Evolutionary conservation across 306 rosid species (phyloP).

Genomic region (Sindora glabra): DNA sequence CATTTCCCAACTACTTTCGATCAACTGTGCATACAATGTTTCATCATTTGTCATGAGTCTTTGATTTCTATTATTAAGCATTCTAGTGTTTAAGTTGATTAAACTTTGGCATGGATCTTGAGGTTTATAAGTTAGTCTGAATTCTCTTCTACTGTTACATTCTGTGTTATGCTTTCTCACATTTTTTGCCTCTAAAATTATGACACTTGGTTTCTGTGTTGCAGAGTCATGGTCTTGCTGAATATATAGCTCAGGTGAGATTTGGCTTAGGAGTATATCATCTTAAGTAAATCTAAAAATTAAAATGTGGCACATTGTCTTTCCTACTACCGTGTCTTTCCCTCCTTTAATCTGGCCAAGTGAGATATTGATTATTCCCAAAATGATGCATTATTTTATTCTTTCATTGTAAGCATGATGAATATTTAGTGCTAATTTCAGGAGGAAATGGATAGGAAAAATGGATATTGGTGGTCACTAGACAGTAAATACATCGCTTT

Average conservation of each 20-base stretch:
- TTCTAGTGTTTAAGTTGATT: slow-evolving; percentile 1
- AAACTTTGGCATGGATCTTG: too few relatives aligned
- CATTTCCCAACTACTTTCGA: background rate
- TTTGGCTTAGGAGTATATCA: slow-evolving; percentile 1
- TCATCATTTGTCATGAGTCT: background rate
- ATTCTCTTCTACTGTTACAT: too few relatives aligned
- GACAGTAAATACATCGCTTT: slow-evolving; percentile 84
- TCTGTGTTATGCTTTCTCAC: too few relatives aligned
- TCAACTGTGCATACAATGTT: too few relatives aligned
- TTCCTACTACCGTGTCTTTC: slow-evolving; percentile 5
- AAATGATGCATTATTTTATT: background rate
- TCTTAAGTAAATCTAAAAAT: background rate
- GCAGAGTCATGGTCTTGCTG: slow-evolving; percentile 93
- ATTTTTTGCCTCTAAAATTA: background rate
- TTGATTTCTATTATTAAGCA: slow-evolving; percentile 4
- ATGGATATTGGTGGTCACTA: slow-evolving; percentile 96
- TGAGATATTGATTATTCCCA: background rate
- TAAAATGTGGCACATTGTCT: slow-evolving; percentile 1
- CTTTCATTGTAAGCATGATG: background rate
- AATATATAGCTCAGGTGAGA: slow-evolving; percentile 98
- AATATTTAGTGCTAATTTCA: slow-evolving; percentile 31
- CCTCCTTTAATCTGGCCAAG: background rate
- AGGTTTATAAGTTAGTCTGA: too few relatives aligned
- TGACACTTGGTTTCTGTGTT: slow-evolving; percentile 29
- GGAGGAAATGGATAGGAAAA: slow-evolving; percentile 98